phyloP scores from a whole-genome alignment of 2,329 filamentous ascomycete genomes.

The Fusarium clavum region DNA sequence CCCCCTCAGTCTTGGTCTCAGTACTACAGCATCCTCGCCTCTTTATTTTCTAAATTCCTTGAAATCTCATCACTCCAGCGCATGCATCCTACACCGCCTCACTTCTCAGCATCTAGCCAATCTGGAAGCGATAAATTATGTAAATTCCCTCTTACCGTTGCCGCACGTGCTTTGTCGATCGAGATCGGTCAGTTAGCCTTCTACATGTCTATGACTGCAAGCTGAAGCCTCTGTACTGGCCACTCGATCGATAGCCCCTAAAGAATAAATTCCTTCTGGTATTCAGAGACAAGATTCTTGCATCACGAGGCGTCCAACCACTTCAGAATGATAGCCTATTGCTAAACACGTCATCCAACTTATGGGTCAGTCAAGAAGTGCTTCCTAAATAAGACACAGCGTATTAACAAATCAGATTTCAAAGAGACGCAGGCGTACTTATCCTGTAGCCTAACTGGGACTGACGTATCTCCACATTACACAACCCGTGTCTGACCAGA shows the following conservation, averaged over 20 bases:
- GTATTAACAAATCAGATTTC: neutral
- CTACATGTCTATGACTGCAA: too few species aligned
- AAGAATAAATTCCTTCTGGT: too few species aligned
- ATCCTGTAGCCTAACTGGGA: neutral
- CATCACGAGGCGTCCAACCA: neutral
- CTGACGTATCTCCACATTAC: fast-evolving
- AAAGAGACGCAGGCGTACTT: neutral
- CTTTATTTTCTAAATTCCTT: neutral
- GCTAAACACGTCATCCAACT: fast-evolving
- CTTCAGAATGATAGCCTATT: neutral
- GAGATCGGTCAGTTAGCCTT: neutral
- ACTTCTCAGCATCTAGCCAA: neutral
- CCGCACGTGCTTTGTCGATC: fast-evolving
- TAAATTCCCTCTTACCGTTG: fast-evolving
- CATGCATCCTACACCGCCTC: fast-evolving
- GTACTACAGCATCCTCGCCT: neutral
- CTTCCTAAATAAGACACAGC: neutral
- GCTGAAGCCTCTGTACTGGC: neutral
- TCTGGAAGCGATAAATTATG: neutral
- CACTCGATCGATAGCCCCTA: too few species aligned
- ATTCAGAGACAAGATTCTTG: neutral
- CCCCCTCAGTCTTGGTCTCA: neutral
- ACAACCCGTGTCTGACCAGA: fast-evolving
- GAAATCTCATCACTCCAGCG: neutral
- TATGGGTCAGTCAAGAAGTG: neutral